phyloP scores from a whole-genome alignment of 495 filamentous ascomycete species.

The Glonium stellatum region DNA sequence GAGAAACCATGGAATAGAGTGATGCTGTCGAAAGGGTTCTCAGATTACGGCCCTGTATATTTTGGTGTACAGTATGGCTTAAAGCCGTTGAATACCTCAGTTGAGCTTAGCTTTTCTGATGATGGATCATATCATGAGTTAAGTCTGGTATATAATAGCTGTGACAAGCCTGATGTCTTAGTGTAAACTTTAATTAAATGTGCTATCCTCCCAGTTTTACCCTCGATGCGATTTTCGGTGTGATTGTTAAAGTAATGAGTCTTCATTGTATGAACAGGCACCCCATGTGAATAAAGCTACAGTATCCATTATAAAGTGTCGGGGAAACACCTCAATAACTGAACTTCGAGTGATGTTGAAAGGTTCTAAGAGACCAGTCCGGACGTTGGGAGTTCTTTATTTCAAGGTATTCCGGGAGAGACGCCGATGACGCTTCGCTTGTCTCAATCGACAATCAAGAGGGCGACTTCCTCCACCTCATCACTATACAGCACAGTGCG shows the following conservation, averaged over 20 bases:
- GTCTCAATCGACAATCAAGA: neutral
- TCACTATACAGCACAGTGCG: neutral
- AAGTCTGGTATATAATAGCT: neutral
- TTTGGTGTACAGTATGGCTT: constrained; percentile 20
- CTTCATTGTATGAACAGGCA: no score
- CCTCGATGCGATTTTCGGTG: no score
- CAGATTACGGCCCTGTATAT: constrained; percentile 14
- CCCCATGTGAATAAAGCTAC: no score
- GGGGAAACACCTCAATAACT: no score
- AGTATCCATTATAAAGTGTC: no score
- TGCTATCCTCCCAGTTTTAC: no score
- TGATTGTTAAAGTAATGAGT: no score
- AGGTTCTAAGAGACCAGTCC: no score
- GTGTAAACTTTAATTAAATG: neutral
- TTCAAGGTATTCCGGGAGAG: no score
- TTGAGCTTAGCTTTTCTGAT: neutral
- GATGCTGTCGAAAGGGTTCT: neutral
- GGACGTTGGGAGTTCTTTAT: no score
- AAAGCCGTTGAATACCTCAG: neutral
- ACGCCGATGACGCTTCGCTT: neutral
- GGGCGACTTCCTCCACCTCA: neutral
- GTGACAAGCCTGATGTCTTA: neutral
- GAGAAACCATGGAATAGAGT: neutral
- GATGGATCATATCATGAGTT: neutral
- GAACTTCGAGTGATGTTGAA: no score